Base-by-base conservation (phyloP, 1,284 basidiomycete genomes). In the Microbotryum scabiosae region DNA sequence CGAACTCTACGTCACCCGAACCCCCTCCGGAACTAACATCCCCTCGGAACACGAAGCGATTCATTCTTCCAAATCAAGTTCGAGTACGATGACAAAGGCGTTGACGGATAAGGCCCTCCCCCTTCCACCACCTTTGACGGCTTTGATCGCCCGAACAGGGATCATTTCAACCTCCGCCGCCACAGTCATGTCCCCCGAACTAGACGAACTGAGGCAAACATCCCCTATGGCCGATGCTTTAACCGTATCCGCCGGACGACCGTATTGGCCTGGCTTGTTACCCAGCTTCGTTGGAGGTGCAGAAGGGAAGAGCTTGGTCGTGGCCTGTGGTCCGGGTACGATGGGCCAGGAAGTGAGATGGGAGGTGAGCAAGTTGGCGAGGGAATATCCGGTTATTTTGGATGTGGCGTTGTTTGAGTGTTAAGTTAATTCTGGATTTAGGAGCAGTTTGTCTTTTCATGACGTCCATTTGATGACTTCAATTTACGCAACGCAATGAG, bases 1-100 rank as follows among this genome's bases (percentile, higher is more conserved):
- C 54, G 64, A 66, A 32, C 59, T 66, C 21, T 63, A 60, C 59
- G 61, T 63, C 16, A 59, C 64, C 5, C 48, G 64, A 1, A 60
- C 60, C 4, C 36, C 36, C 5, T 41, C 36, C 36, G 36, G 36
- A 41, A 41, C 36, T 18, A 10, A 12, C 14, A 12, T 41, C 36
- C 16, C 36, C 16, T 18, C 36, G 5, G 36, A 41, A 41, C 36
- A 41, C 36, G 36, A 41, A 41, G 14, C 36, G 14, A 12, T 16
- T 18, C 12, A 16, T 18, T 41, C 12, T 41, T 41, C 36, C 0
- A 41, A 41, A 1, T 18, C 36, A 18, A 41, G 36, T 41, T 30
- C 30, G 30, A 41, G 12, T 5, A 18, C 36, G 16, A 41, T 6
- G 16, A 41, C 36, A 5, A 41, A 18, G 16, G 5, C 14, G 1